A percentile compares a stretch with the other conserved stretches of the same genome.
These are phyloP conservation scores for Penicillium paradoxum DNA, from an alignment of 495 filamentous ascomycete genomes.

Conservation along the genomic window DNA sequence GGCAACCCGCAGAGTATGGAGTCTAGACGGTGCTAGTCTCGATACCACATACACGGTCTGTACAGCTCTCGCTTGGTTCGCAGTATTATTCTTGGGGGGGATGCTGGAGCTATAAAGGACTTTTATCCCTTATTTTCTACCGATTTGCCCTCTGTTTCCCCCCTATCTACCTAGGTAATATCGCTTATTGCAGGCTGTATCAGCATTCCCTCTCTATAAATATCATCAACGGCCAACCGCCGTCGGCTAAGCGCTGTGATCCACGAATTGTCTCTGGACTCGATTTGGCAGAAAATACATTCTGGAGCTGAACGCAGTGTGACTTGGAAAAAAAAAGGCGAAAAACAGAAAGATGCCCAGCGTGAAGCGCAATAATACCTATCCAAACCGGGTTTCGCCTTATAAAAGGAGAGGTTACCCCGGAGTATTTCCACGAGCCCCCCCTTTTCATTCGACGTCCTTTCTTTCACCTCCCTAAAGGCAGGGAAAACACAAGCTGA, in stretches of 20 bases:
- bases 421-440: neutral
- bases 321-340: too few relatives aligned
- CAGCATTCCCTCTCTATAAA: neutral
- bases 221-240: neutral
- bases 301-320: neutral
- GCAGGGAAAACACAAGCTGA: too few relatives aligned
- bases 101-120: neutral
- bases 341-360: too few relatives aligned
- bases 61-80: constrained; percentile 5
- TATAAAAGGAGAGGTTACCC: neutral
- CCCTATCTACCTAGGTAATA: neutral
- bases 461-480: neutral
- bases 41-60: constrained; percentile 3
- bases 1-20: constrained; percentile 26
- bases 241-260: constrained; percentile 11
- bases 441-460: neutral
- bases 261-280: neutral
- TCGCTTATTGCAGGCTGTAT: neutral
- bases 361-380: too few relatives aligned
- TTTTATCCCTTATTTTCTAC: neutral
- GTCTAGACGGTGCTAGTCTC: constrained; percentile 21
- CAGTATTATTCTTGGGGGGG: neutral
- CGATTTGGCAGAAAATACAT: neutral
- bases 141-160: neutral
- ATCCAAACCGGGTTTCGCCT: too few relatives aligned